Base-by-base conservation (phyloP, 257 asterid genomes). In the Plantago elongata region DNA sequence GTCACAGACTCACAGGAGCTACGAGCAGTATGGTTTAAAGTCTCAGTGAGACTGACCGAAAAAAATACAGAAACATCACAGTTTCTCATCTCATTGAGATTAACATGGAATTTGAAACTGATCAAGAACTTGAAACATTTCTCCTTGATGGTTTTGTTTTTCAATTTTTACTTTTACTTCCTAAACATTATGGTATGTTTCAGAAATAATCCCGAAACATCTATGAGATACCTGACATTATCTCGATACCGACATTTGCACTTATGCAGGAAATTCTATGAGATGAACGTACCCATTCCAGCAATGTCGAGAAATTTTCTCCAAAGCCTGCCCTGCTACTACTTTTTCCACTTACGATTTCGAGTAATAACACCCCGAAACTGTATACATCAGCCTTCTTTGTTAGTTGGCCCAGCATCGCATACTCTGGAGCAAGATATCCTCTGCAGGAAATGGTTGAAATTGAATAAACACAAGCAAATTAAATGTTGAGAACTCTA, bases 341-440 rank as follows among this genome's bases (percentile, higher is more conserved):
- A 55, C 96, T 85, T 60, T 72, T 75, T 64, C 94, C 91, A 51
- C 94, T 88, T 18, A 85, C 58, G n/a, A 83, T 70, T 74, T 88
- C 96, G n/a, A 88, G 94, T 27, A 88, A 22, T 15, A 88, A 86
- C 66, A 88, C 94, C 58, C 96, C 96, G 17, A 88, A 85, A 60
- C 96, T 88, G 42, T 88, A 88, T 3, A 88, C 91, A 45, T 88
- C 96, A 0, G 87, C 96, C 77, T 88, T 88, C 79, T 81, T 85
- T 0, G 94, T 85, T 29, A 88, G 91, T 65, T 88, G 94, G 17
- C 85, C 91, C 62, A 79, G 45, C 72, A 76, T 49, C 3, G 96
- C 96, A 30, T 88, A 88, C 43, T 88, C 96, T 12, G 96, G 96
- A 51, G 96, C 94, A 11, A 88, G 79, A 69, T 85, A 88, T 59